Evolutionary conservation across 2,329 filamentous ascomycete genomes (phyloP), one percentile per base, ranked within the genome.

Genomic region (Pleurostoma richardsiae): DNA sequence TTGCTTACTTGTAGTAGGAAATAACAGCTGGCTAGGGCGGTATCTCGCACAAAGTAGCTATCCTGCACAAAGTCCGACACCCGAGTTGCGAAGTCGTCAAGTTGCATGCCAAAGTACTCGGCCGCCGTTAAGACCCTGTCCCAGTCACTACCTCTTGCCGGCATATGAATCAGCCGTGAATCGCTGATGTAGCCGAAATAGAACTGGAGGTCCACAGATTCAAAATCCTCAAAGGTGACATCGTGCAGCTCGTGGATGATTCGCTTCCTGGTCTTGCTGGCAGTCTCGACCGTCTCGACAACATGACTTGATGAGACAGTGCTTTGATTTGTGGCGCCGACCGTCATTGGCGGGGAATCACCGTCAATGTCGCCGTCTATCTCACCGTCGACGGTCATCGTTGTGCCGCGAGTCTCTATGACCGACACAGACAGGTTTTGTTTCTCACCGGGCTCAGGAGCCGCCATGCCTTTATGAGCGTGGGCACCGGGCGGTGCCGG

Each of bases 101-200:
- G 56, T 49, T 70, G 67, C 4, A 68, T 57, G 3, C 66, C 67
- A 40, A 69, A 70, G 58, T 66, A 69, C 48, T 70, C 65, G 3
- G 68, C 68, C 11, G 63, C 61, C 38, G 62, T 65, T 30, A 71
- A 54, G 1, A 70, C 66, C 1, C 63, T 61, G 46, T 71, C 68
- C 67, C 67, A 70, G 41, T 65, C 60, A 44, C 66, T 69, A n/a
- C 66, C 67, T 38, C 63, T 55, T 4, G 58, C 57, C 3, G 68
- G 68, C 65, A 71, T 70, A 44, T 69, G 66, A 11, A 66, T 61
- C 10, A 70, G 57, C 29, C 68, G 66, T 45, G 70, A 61, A 47
- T 69, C 63, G 8, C 61, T 59, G 44, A 70, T 68, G 52, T 60
- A 64, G 27, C 59, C 53, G 10, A 70, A 59, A 41, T 69, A 70